Evolutionary conservation across 2,329 filamentous ascomycete species (phyloP), one percentile per base, ranked within the genome.

Genomic region (Fusarium sp.): DNA sequence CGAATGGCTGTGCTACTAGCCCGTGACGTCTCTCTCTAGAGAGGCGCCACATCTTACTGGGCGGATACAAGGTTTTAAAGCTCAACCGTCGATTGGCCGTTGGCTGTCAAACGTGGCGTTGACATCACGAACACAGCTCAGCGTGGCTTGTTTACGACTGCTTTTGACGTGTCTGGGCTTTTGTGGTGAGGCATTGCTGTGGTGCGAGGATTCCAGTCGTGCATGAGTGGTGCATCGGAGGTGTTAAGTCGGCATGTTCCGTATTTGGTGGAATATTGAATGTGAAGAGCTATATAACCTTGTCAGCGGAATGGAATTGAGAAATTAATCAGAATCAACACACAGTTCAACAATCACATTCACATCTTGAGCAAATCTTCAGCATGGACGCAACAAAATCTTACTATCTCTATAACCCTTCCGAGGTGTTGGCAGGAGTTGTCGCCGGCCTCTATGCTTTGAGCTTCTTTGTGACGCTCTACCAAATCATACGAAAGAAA

Each of bases 331-430:
- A 48, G 4, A 14, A 49, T n/a, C 4, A 2, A n/a, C 24, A 2
- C 2, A 9, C 13, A 19, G 2, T 28, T 35, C 4, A 7, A 10
- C 22, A 24, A 15, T 13, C 4, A 15, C 5, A 41, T 17, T 7
- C 4, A n/a, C 7, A 7, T 8, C 2, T 4, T 15, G 1, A 15
- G 37, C 3, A 7, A 17, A 3, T 19, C 7, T 4, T 1, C 17
- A 50, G 6, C 7, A 70, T 71, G 69, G 47, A 47, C 22, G 6
- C 47, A 6, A 20, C 60, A 20, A 48, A 59, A 9, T 62, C 68
- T 26, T 67, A 57, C 26, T 72, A 72, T 35, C 41, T 64, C 7
- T 72, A 72, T 11, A 58, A 51, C 7, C 70, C 70, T 5, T 72
- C 70, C 1, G 41, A 60, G 28, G 41, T 56, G 1, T 33, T 72